Base-by-base conservation (phyloP, 148 eudicot genomes). In the Vaccinium myrtillus region DNA sequence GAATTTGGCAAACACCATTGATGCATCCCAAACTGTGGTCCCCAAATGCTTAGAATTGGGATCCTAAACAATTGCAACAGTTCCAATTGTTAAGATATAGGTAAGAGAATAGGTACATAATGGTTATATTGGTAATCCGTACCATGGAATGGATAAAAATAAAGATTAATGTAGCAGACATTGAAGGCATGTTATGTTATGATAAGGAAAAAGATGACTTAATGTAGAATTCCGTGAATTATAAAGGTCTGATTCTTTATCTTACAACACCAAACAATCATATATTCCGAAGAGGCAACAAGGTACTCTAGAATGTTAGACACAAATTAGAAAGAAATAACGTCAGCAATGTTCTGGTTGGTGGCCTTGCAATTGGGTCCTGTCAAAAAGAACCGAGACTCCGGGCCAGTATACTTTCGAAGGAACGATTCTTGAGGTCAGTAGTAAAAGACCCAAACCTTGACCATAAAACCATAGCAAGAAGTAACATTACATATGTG, bases 21-120 rank as follows among this genome's bases (percentile, higher is more conserved):
- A 96, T 27, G 99, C 94, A 90, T 96, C 99, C 99, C 99, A 96
- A 70, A 96, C 98, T 21, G 99, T 96, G 77, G 99, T 96, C 53
- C 99, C 98, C 82, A 94, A 87, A 86, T 96, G 99, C 87, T 94
- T 94, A 82, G 99, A 96, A 91, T 96, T 96, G 27, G 99, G 99
- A 89, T 96, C 99, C 99, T 96, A 83, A n/a, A 85, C 77, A 84
- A 78, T 48, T 59, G 81, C 67, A 88, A 83, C 49, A 73, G 49
- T 48, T 50, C 74, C 74, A 32, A 70, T 14, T n/a, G 63, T 58
- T 55, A 48, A 55, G 63, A 79, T 15, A 83, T n/a, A 75, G 25
- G 8, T 15, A 54, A 69, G 81, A 75, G 50, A 82, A 53, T 32
- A 10, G 15, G 6, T 14, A 50, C 39, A 48, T 12, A 15, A 30